Evolutionary conservation across 1,284 basidiomycete species (phyloP).

Genomic region (Coniophora puteana): DNA sequence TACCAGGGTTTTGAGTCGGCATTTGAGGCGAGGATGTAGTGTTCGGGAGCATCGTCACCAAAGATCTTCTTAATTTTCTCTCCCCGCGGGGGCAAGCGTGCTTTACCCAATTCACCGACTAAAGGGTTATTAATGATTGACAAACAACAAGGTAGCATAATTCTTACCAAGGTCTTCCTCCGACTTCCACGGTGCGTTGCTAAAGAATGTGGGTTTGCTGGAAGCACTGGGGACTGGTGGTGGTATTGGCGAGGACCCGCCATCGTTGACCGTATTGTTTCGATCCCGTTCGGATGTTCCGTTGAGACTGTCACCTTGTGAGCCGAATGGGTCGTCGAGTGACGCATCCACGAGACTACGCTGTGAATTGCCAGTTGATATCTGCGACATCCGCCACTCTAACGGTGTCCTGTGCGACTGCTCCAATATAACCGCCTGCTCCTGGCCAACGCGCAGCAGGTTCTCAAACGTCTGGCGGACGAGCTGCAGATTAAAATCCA

Average conservation of each 20-base stretch:
- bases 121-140: conserved; percentile 1
- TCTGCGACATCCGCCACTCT: conserved; percentile 45
- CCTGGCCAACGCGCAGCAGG: conserved; percentile 35
- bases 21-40: conserved; percentile 36
- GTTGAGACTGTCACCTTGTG: conserved; percentile 20
- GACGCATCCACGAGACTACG: conserved; percentile 33
- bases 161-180: conserved; percentile 18
- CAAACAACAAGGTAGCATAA: neutral
- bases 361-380: no score
- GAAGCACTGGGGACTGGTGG: conserved; percentile 13
- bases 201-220: conserved; percentile 6
- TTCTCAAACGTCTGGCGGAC: conserved; percentile 37
- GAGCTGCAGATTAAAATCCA: conserved; percentile 32
- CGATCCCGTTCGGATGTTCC: conserved; percentile 15
- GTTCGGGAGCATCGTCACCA: conserved; percentile 51
- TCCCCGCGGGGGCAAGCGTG: conserved; percentile 18
- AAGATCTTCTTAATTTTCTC: conserved; percentile 59
- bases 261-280: conserved; percentile 11
- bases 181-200: neutral
- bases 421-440: conserved; percentile 39
- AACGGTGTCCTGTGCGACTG: conserved; percentile 39
- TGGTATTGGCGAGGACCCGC: conserved; percentile 6
- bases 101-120: conserved; percentile 9
- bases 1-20: conserved; percentile 60
- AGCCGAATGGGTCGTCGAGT: conserved; percentile 13